Conservation (phyloP, 176 grass and related monocot species). For the Aechmea fasciata region DNA sequence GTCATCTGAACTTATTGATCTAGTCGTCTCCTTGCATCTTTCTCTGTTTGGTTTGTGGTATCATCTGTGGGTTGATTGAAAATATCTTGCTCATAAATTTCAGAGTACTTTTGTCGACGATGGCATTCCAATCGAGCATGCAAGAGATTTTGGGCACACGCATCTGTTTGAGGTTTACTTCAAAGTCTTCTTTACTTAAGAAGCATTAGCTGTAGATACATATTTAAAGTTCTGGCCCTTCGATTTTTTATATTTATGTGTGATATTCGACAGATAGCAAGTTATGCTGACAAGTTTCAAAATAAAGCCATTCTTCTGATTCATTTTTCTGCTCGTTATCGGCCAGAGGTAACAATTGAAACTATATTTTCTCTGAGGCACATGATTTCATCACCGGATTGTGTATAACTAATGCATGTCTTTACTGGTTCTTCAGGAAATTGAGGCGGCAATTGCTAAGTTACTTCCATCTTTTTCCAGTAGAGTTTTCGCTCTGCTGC, state of each 20-base stretch:
- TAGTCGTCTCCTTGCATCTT: too few relatives aligned
- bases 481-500: conserved; percentile 57
- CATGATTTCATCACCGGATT: background rate
- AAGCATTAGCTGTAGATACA: background rate
- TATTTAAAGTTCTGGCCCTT: background rate
- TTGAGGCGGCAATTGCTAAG: conserved; percentile 50
- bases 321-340: conserved; percentile 85
- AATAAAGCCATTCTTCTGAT: conserved; percentile 87
- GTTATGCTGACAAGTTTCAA: conserved; percentile 45
- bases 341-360: conserved; percentile 34
- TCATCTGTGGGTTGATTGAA: too few relatives aligned
- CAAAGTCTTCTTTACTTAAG: background rate
- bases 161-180: conserved; percentile 74
- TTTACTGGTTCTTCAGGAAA: conserved; percentile 47
- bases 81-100: conserved; percentile 9
- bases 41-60: background rate
- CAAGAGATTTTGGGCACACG: conserved; percentile 73
- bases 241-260: background rate
- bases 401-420: background rate
- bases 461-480: conserved; percentile 37
- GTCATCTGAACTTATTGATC: background rate
- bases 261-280: conserved; percentile 40
- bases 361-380: background rate
- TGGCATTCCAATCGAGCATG: conserved; percentile 59
- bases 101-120: conserved; percentile 82